These are phyloP conservation scores for Zalaria obscura DNA, from an alignment of 2,329 filamentous ascomycete species.

Conservation along the genomic window DNA sequence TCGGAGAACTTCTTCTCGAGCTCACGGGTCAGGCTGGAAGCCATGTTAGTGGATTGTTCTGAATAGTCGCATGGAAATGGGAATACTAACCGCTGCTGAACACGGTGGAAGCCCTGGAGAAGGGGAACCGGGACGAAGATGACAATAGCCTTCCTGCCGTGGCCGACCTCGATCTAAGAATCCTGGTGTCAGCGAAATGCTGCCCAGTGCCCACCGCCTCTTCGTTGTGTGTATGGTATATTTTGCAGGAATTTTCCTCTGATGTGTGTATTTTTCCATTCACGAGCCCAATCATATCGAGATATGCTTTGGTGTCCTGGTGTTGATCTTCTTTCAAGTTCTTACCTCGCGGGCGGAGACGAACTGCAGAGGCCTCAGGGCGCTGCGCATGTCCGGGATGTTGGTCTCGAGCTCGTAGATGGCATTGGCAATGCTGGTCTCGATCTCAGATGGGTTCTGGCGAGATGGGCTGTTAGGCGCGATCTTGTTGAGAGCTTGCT, in stretches of 20 bases:
- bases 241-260: background rate
- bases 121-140: slow-evolving; percentile 99
- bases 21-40: slow-evolving; percentile 82
- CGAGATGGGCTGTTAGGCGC: slow-evolving; percentile 92
- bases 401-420: slow-evolving; percentile 99
- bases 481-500: slow-evolving; percentile 89
- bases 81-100: slow-evolving; percentile 88
- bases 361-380: slow-evolving; percentile 95
- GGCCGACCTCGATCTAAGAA: slow-evolving; percentile 95
- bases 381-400: slow-evolving; percentile 92
- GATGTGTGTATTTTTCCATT: slow-evolving; percentile 2
- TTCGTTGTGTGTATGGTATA: slow-evolving; percentile 18
- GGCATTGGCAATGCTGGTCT: slow-evolving; percentile 91
- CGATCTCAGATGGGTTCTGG: slow-evolving; percentile 92
- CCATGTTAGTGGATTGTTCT: slow-evolving; percentile 5
- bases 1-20: slow-evolving; percentile 99
- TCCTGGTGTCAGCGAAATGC: slow-evolving; percentile 41
- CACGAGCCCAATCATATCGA: background rate
- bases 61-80: background rate
- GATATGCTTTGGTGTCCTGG: slow-evolving; percentile 1
- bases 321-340: slow-evolving; percentile 13
- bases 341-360: slow-evolving; percentile 99
- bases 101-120: slow-evolving; percentile 96
- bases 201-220: slow-evolving; percentile 43
- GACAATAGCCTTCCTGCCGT: slow-evolving; percentile 99